Conservation (phyloP, 1,284 basidiomycete species). For the Schizopora paradoxa region DNA sequence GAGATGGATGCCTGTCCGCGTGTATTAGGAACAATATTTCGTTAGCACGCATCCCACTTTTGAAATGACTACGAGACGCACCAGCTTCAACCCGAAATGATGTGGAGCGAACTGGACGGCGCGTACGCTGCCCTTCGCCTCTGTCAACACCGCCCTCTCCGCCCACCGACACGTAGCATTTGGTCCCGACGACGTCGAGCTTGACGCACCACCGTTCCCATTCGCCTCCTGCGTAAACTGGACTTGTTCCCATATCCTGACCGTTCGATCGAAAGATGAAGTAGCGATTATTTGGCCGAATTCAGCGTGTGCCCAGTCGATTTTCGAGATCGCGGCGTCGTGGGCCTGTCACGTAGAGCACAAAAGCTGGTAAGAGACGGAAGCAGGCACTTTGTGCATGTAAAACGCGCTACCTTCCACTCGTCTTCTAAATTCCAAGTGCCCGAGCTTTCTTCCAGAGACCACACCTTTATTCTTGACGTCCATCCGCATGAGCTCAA, state of each 20-base stretch:
- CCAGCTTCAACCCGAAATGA: conserved; percentile 81
- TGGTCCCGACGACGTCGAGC: conserved; percentile 16
- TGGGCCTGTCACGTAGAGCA: conserved; percentile 58
- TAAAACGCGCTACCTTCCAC: conserved; percentile 73
- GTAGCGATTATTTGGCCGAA: conserved; percentile 83
- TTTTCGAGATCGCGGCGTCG: conserved; percentile 75
- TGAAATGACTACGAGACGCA: conserved; percentile 33
- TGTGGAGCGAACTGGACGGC: conserved; percentile 82
- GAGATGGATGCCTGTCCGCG: conserved; percentile 71
- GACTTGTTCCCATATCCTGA: conserved; percentile 84
- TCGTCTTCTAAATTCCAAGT: conserved; percentile 76
- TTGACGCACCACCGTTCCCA: conserved; percentile 27
- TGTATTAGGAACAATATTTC: conserved; percentile 1
- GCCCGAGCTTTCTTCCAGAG: conserved; percentile 61
- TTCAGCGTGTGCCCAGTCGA: conserved; percentile 89
- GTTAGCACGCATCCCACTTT: not conserved
- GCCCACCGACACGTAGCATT: conserved; percentile 53
- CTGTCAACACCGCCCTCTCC: conserved; percentile 70
- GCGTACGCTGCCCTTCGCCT: conserved; percentile 80
- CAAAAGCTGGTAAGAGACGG: no score
- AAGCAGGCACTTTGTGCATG: not conserved
- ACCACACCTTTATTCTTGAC: conserved; percentile 78
- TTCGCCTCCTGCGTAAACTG: conserved; percentile 30
- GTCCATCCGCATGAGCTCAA: conserved; percentile 10
- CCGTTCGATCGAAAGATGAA: conserved; percentile 81